Base-by-base conservation (phyloP, 2,329 filamentous ascomycete genomes). In the Botrytis fragariae region DNA sequence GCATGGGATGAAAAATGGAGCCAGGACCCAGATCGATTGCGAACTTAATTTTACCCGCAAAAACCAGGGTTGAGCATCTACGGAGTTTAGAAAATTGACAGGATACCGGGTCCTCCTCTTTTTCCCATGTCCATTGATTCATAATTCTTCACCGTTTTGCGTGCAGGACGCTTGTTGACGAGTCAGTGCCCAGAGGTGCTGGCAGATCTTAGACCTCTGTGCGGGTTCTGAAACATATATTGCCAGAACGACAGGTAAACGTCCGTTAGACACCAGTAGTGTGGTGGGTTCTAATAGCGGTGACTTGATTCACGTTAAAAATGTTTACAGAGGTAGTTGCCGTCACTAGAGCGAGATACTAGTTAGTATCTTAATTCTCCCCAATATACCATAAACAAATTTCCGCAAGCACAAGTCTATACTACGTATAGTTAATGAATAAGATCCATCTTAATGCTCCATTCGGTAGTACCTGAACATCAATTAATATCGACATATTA, bases 101-200 rank as follows among this genome's bases (percentile, higher is more conserved):
- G 42, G 25, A 39, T 51, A 14, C 45, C 35, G 45, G 45, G 48
- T 54, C 48, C 16, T 68, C 63, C 45, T 51, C 63, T 25, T 42
- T 54, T 18, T n/a, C 37, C 51, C 64, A 42, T 32, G 48, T 39
- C 48, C 29, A 20, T 54, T 37, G 37, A 39, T 32, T 60, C 67
- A 69, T 42, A 59, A 25, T 25, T 71, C 69, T 39, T 71, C 69
- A 71, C 69, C 59, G 57, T 71, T 64, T 71, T 64, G 59, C 69
- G 37, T 48, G 69, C 69, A 71, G 42, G 44, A 62, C 63, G 44
- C 63, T 67, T 39, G 63, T 37, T 37, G 22, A 35, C 64, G 64
- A 68, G 64, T 68, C 64, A 68, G 35, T 54, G 64, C 64, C 48
- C 64, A 54, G 64, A 54, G 35, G 51, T 57, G 51, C 51, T 57